phyloP scores from a whole-genome alignment of 352 stramenopile genomes.

The Pythium phragmitis region DNA sequence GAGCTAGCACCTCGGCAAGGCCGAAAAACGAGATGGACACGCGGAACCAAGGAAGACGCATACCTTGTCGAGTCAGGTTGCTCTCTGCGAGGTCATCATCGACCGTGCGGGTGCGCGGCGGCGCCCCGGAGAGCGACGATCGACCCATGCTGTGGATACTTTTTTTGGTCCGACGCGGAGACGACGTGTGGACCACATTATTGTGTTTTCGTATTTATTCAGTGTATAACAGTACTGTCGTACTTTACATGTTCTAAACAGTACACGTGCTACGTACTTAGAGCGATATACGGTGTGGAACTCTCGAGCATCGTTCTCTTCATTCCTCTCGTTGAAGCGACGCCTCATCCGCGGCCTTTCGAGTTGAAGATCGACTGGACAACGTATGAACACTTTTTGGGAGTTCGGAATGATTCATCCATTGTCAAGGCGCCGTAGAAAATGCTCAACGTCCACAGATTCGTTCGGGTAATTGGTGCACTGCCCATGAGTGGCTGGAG shows the following conservation, averaged over 20 bases:
- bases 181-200: background rate
- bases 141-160: constrained; percentile 4
- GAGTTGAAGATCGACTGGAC: background rate
- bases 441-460: background rate
- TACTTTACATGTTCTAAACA: background rate
- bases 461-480: background rate
- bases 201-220: background rate
- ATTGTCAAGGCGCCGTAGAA: background rate
- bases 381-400: too few species aligned
- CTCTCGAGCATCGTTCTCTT: background rate
- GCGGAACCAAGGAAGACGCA: background rate
- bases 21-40: background rate
- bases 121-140: background rate
- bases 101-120: constrained; percentile 7
- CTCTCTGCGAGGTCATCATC: constrained; percentile 15
- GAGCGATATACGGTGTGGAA: background rate
- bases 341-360: background rate
- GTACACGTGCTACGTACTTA: background rate
- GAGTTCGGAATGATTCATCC: too few species aligned
- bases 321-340: too few species aligned
- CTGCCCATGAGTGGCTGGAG: background rate
- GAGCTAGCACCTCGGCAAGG: background rate
- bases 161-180: background rate
- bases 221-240: background rate
- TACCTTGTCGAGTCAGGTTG: constrained; percentile 21